Percentiles rank a stretch among this genome's conserved stretches.
Conservation (phyloP, 1,139 yeast genomes). For the Kurtzmaniella quercitrusa region DNA sequence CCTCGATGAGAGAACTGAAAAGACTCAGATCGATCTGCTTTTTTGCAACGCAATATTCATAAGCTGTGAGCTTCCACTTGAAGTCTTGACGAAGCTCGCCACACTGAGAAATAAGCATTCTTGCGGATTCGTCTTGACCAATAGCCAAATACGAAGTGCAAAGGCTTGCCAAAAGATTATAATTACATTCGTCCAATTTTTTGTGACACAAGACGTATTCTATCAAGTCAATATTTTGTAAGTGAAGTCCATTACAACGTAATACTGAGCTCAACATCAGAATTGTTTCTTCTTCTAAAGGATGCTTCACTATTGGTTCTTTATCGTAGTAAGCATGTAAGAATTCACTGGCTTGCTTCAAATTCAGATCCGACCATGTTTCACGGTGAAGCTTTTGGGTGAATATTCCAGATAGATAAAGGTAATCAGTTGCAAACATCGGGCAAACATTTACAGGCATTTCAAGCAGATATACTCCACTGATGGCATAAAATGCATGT, state of each 20-base stretch:
- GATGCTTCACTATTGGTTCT: neutral
- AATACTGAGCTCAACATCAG: neutral
- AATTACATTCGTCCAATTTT: constrained; percentile 15
- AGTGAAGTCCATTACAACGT: neutral
- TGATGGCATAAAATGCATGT: neutral
- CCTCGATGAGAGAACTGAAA: neutral
- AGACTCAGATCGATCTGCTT: constrained; percentile 13
- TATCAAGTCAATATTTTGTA: neutral
- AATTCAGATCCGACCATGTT: constrained; percentile 1
- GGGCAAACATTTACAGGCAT: neutral
- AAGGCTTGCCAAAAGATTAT: constrained; percentile 7
- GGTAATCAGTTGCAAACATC: neutral
- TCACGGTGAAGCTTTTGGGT: neutral
- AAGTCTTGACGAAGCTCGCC: constrained; percentile 11
- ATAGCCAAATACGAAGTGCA: neutral
- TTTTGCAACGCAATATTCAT: constrained; percentile 19
- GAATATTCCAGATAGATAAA: constrained; percentile 1
- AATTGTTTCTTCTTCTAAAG: neutral
- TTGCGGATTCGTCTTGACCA: neutral
- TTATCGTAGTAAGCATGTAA: neutral
- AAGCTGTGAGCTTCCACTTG: constrained; percentile 29
- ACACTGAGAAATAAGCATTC: neutral
- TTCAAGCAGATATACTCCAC: neutral
- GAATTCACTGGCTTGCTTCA: neutral
- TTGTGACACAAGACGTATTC: neutral